Percentiles rank a stretch among this genome's conserved stretches.
Conservation (phyloP, 2,329 filamentous ascomycete species). For the Alternaria tenuissima region DNA sequence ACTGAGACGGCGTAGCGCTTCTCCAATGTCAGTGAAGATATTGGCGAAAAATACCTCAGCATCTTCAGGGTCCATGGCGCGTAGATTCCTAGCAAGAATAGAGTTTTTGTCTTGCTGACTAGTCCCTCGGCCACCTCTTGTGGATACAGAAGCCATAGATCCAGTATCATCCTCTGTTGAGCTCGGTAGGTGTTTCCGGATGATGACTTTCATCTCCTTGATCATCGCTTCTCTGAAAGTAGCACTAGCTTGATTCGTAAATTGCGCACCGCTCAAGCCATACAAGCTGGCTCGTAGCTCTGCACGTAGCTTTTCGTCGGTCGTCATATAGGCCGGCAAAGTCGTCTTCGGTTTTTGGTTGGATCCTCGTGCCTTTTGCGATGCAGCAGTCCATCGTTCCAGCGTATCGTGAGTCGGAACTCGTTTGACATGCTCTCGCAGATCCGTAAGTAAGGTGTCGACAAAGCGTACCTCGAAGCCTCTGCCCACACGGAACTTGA, state of each 20-base stretch:
- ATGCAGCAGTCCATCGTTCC: slow-evolving; percentile 82
- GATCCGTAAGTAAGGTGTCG: slow-evolving; percentile 77
- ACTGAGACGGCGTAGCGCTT: slow-evolving; percentile 83
- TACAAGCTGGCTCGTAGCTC: slow-evolving; percentile 75
- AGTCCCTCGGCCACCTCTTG: slow-evolving; percentile 69
- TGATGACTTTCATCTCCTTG: slow-evolving; percentile 84
- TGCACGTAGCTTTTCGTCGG: slow-evolving; percentile 73
- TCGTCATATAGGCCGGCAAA: slow-evolving; percentile 80
- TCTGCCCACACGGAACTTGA: slow-evolving; percentile 84
- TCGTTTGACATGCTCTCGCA: slow-evolving; percentile 79
- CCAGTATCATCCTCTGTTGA: slow-evolving; percentile 94
- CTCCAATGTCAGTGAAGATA: slow-evolving; percentile 87
- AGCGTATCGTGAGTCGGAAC: slow-evolving; percentile 78
- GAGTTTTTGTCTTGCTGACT: slow-evolving; percentile 90
- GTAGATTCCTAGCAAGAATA: slow-evolving; percentile 85
- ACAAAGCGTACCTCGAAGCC: slow-evolving; percentile 85
- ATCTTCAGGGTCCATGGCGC: slow-evolving; percentile 82
- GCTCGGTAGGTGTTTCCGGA: slow-evolving; percentile 85
- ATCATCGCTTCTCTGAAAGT: slow-evolving; percentile 84
- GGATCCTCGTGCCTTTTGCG: slow-evolving; percentile 73
- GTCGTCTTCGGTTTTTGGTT: slow-evolving; percentile 71
- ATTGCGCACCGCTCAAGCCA: slow-evolving; percentile 81
- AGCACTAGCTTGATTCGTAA: slow-evolving; percentile 81
- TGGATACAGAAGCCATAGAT: slow-evolving; percentile 86
- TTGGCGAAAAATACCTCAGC: slow-evolving; percentile 82